Evolutionary conservation across 306 rosid genomes (phyloP).

Genomic region (Gastrolobium villosum): DNA sequence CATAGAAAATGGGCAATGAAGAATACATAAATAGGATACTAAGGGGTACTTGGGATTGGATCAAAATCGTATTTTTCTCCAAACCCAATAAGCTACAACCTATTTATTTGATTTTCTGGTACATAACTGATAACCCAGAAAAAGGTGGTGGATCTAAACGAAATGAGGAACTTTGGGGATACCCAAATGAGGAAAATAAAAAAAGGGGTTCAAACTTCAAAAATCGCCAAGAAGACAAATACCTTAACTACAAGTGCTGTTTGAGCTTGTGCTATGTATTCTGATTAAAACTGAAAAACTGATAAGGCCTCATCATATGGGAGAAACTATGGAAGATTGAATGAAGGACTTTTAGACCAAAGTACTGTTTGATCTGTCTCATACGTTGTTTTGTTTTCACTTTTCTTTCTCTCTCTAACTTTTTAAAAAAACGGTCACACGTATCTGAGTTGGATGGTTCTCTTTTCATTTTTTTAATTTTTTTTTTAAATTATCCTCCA

Average conservation of each 20-base stretch:
- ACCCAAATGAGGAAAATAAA: slow-evolving; percentile 24
- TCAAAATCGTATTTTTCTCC: slow-evolving; percentile 35
- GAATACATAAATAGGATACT: neutral
- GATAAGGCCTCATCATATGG: neutral
- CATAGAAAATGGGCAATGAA: slow-evolving; percentile 37
- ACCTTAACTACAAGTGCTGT: slow-evolving; percentile 39
- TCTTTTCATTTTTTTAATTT: neutral
- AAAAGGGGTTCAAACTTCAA: neutral
- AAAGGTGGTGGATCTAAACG: slow-evolving; percentile 44
- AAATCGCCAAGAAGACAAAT: slow-evolving; percentile 13
- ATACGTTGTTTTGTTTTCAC: neutral
- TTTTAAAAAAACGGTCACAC: slow-evolving; percentile 54
- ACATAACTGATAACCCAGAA: slow-evolving; percentile 33
- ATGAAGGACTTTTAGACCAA: slow-evolving; percentile 12
- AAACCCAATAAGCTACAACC: slow-evolving; percentile 37
- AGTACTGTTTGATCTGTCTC: slow-evolving; percentile 41
- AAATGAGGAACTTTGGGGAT: slow-evolving; percentile 3
- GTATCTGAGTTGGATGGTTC: slow-evolving; percentile 37
- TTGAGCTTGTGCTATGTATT: neutral
- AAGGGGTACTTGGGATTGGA: slow-evolving; percentile 31
- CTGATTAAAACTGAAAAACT: neutral
- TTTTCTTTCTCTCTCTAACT: slow-evolving; percentile 39
- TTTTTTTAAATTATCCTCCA: no score
- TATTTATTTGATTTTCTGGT: neutral
- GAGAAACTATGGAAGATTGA: slow-evolving; percentile 36